A percentile compares a stretch with the other conserved stretches of the same genome.
phyloP scores from a whole-genome alignment of 2,329 filamentous ascomycete species.

The Mycosphaerella arachidis region DNA sequence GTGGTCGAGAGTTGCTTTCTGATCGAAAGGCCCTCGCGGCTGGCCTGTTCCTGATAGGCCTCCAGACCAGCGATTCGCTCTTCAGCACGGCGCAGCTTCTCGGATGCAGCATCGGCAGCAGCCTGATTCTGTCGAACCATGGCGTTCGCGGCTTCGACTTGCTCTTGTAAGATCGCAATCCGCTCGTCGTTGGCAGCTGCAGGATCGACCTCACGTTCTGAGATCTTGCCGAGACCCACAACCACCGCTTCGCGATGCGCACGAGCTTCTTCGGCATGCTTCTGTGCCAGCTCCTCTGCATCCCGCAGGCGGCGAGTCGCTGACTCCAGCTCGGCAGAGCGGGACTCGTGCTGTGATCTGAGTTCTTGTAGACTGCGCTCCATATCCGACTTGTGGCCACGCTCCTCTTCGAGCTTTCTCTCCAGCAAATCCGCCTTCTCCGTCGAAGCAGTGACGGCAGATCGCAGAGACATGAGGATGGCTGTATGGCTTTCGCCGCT shows the following conservation, averaged over 20 bases:
- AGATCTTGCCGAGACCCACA: slow-evolving; percentile 72
- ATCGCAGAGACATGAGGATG: slow-evolving; percentile 69
- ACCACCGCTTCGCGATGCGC: slow-evolving; percentile 80
- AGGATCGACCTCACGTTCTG: slow-evolving; percentile 49
- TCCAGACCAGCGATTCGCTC: slow-evolving; percentile 95
- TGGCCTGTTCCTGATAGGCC: slow-evolving; percentile 95
- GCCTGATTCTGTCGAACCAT: slow-evolving; percentile 84
- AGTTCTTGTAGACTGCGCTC: slow-evolving; percentile 74
- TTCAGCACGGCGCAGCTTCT: slow-evolving; percentile 86
- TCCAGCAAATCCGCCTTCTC: slow-evolving; percentile 74
- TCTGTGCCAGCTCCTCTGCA: slow-evolving; percentile 81
- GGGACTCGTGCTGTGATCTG: slow-evolving; percentile 76
- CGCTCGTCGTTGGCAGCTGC: slow-evolving; percentile 59
- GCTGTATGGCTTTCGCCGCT: slow-evolving; percentile 65
- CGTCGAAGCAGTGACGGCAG: slow-evolving; percentile 72
- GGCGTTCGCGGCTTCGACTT: slow-evolving; percentile 70
- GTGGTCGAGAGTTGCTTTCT: slow-evolving; percentile 83
- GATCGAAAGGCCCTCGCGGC: slow-evolving; percentile 83
- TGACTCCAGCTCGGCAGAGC: slow-evolving; percentile 70
- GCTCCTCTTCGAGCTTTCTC: slow-evolving; percentile 77
- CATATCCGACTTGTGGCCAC: slow-evolving; percentile 65
- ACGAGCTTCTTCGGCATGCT: slow-evolving; percentile 79
- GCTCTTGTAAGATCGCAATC: slow-evolving; percentile 68
- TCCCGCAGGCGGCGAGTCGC: slow-evolving; percentile 72
- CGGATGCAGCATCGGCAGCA: slow-evolving; percentile 79